Base-by-base conservation (phyloP, 371 early-diverging fungal genomes). In the Apophysomyces elegans region DNA sequence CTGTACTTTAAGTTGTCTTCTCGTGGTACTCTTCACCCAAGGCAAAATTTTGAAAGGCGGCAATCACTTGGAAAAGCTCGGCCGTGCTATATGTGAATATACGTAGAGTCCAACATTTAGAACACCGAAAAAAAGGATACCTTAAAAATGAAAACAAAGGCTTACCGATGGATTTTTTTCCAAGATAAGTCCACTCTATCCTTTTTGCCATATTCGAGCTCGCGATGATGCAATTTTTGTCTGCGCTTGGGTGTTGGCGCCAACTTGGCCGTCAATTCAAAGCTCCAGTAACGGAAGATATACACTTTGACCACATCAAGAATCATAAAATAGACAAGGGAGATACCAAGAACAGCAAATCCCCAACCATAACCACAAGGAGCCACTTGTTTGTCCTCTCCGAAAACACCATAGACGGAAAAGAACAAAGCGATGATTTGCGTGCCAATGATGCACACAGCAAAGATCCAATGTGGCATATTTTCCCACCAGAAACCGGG, bases 341-440 rank as follows among this genome's bases (percentile, higher is more conserved):
- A 93, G 37, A 91, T 67, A 46, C 76, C 87, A 63, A 90, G 80
- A 14, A 92, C 84, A 12, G 84, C 75, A 7, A 87, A 63, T 26
- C 91, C 91, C 88, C 85, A 78, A 63, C 78, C 71, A 67, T 74
- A 73, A 57, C 89, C 80, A 74, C 83, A 65, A 76, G 88, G 70
- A 73, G 76, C 81, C 69, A 84, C 71, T 66, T 69, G 75, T 62
- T 79, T 75, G 1, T 54, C 57, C 37, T 73, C 70, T 57, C 82
- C 79, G 73, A 79, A 79, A 32, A 89, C 77, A 60, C 96, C 96
- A 77, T 88, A 91, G 56, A 93, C 84, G 50, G 93, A 90, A 78
- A 96, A 91, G 78, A 95, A 81, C 77, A 93, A 83, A 61, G 96
- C 96, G 62, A 96, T 80, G 41, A 95, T 85, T 74, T 96, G 96